phyloP scores from a whole-genome alignment of 805 yeast genomes.

The Wickerhamomyces rabaulensis region DNA sequence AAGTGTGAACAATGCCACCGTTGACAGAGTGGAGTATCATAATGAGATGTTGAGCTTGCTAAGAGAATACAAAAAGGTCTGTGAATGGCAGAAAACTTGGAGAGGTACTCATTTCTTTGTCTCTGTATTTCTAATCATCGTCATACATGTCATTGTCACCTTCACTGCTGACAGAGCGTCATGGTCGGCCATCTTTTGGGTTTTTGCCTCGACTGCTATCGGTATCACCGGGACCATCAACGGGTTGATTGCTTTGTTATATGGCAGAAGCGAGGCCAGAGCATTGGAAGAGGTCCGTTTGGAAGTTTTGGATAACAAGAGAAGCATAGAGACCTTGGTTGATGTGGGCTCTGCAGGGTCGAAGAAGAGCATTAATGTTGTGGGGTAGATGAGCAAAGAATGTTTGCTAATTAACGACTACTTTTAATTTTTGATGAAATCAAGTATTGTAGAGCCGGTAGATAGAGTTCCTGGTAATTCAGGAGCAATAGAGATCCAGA shows the following conservation, averaged over 20 bases:
- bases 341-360: not conserved
- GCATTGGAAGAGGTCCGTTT: constrained; percentile 69
- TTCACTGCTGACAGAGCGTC: constrained; percentile 51
- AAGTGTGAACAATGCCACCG: not conserved
- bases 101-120: constrained; percentile 58
- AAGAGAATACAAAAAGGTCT: constrained; percentile 44
- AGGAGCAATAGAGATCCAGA: no score
- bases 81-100: constrained; percentile 57
- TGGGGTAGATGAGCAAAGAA: not conserved
- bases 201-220: constrained; percentile 48
- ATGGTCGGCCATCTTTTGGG: constrained; percentile 67
- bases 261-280: constrained; percentile 76
- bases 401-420: no score
- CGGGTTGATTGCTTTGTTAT: constrained; percentile 73
- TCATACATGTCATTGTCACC: constrained; percentile 47
- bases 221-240: constrained; percentile 65
- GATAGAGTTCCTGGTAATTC: no score
- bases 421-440: no score
- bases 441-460: no score
- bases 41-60: constrained; percentile 46
- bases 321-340: not conserved
- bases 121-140: constrained; percentile 49
- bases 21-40: constrained; percentile 26
- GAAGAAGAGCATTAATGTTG: not conserved
- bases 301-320: constrained; percentile 46